These are phyloP conservation scores for Lodderomyces margitis DNA, from an alignment of 1,139 yeast genomes.

Conservation along the genomic window DNA sequence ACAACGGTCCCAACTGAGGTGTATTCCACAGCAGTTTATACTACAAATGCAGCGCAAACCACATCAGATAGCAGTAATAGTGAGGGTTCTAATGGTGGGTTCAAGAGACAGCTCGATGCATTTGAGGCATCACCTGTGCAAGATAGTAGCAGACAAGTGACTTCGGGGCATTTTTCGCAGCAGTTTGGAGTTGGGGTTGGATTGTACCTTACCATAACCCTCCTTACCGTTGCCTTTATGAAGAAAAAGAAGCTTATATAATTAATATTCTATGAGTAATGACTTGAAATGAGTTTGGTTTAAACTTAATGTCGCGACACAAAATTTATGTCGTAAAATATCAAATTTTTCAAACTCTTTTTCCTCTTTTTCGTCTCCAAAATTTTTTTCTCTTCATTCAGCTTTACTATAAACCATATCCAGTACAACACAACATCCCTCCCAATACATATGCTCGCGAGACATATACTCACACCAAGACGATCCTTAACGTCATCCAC, in stretches of 20 bases:
- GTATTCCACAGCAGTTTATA: slow-evolving; percentile 10
- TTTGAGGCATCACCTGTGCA: not conserved
- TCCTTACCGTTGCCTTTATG: slow-evolving; percentile 17
- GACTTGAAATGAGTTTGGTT: not conserved
- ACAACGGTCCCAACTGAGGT: slow-evolving; percentile 11
- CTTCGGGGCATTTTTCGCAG: not conserved
- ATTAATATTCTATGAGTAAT: slow-evolving; percentile 1
- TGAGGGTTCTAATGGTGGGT: slow-evolving; percentile 8
- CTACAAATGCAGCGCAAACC: slow-evolving; percentile 7
- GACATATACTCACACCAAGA: not conserved
- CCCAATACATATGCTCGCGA: slow-evolving; percentile 6
- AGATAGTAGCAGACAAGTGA: slow-evolving; percentile 3
- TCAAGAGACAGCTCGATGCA: slow-evolving; percentile 6
- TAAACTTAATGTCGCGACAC: slow-evolving; percentile 2
- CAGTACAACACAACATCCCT: slow-evolving; percentile 6
- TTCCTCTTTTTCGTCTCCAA: slow-evolving; percentile 1
- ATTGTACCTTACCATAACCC: slow-evolving; percentile 16
- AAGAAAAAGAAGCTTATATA: slow-evolving; percentile 16
- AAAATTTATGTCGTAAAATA: not conserved
- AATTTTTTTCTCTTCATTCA: slow-evolving; percentile 1
- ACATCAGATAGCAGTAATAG: slow-evolving; percentile 14
- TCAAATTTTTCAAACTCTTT: not conserved
- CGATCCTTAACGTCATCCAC: slow-evolving; percentile 13
- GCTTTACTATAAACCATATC: not conserved
- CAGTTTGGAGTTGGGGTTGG: slow-evolving; percentile 15